Conservation (phyloP, 306 rosid species). For the Albizia julibrissin region DNA sequence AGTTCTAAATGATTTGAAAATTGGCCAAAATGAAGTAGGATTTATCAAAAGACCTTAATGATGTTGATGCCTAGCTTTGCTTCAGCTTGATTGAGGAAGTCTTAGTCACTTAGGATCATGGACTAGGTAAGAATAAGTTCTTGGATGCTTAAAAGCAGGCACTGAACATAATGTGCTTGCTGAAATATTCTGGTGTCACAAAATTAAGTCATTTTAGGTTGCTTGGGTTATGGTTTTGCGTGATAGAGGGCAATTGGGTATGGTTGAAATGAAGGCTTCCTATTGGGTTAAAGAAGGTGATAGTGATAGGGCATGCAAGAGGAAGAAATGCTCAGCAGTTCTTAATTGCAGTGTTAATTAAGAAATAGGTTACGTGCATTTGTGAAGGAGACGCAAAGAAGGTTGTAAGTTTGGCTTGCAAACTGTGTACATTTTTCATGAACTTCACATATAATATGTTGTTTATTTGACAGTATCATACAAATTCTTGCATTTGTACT, state of each 20-base stretch:
- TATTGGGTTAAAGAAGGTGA: background rate
- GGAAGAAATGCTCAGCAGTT: background rate
- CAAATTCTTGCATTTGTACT: background rate
- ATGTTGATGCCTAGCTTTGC: background rate
- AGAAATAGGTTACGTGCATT: background rate
- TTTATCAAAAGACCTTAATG: background rate
- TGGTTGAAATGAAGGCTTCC: background rate
- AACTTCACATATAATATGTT: background rate
- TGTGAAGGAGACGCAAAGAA: background rate
- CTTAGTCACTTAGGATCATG: background rate
- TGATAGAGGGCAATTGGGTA: background rate
- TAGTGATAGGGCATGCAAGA: background rate
- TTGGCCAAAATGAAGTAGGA: background rate
- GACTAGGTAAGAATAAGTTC: background rate
- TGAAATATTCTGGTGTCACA: background rate
- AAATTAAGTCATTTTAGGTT: background rate
- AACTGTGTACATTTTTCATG: background rate
- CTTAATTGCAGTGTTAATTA: too few species aligned
- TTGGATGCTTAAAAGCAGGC: background rate
- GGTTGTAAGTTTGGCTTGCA: background rate
- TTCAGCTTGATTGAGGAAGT: slow-evolving; percentile 22
- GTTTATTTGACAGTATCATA: background rate
- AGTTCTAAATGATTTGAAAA: background rate
- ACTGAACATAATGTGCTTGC: background rate
- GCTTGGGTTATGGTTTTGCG: background rate